These are phyloP conservation scores for Nothophoma quercina DNA, from an alignment of 2,329 filamentous ascomycete genomes.

Conservation along the genomic window DNA sequence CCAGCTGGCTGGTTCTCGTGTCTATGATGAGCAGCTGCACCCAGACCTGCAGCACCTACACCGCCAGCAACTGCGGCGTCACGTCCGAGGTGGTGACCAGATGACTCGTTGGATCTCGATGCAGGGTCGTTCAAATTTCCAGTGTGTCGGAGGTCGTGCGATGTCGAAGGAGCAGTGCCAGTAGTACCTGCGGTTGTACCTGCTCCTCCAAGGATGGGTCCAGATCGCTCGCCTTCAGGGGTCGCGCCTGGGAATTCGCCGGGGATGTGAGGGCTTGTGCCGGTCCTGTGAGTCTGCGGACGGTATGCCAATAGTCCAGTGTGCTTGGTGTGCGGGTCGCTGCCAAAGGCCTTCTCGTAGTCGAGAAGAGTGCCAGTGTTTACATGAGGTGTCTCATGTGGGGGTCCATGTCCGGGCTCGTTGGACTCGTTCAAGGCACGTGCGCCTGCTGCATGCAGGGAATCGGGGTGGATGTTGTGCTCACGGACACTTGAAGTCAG, in stretches of 20 bases:
- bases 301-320: constrained; percentile 14
- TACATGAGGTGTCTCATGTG: constrained; percentile 9
- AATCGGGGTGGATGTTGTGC: constrained; percentile 18
- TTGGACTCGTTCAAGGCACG: constrained; percentile 5
- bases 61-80: constrained; percentile 39
- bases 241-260: constrained; percentile 45
- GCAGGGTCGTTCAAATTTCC: constrained; percentile 31
- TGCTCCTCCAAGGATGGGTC: constrained; percentile 29
- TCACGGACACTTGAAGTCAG: constrained; percentile 10
- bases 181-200: constrained; percentile 8
- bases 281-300: constrained; percentile 38
- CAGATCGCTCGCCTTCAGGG: constrained; percentile 34
- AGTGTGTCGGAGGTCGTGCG: constrained; percentile 35
- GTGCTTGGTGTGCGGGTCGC: constrained; percentile 12
- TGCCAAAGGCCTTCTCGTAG: constrained; percentile 16
- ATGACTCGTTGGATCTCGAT: constrained; percentile 18
- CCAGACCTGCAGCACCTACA: constrained; percentile 33
- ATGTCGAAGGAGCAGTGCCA: constrained; percentile 3
- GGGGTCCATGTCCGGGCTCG: constrained; percentile 7
- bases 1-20: constrained; percentile 21
- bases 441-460: constrained; percentile 11
- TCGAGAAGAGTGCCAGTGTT: constrained; percentile 16
- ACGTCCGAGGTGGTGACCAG: constrained; percentile 35
- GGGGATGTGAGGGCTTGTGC: constrained; percentile 46
- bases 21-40: constrained; percentile 23